phyloP scores from a whole-genome alignment of 495 filamentous ascomycete species.

The Penicillium turbatum region DNA sequence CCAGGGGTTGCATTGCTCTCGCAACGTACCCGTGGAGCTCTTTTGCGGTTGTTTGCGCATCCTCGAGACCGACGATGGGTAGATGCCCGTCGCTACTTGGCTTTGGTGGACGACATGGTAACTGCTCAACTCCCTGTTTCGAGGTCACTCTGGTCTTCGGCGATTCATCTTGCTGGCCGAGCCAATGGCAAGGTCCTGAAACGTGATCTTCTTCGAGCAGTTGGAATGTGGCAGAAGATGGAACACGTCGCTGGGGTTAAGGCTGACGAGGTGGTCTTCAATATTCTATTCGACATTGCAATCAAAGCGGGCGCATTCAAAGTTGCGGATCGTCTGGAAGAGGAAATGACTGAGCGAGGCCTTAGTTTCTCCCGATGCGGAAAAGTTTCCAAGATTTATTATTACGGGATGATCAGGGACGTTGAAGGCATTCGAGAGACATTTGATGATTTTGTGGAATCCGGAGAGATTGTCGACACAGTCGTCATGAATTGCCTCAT shows the following conservation, averaged over 20 bases:
- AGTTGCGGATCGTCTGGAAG: constrained; percentile 76
- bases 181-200: constrained; percentile 60
- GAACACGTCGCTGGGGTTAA: constrained; percentile 64
- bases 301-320: constrained; percentile 76
- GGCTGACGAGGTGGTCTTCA: constrained; percentile 73
- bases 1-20: constrained; percentile 66
- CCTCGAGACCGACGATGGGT: constrained; percentile 37
- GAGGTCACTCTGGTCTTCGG: constrained; percentile 70
- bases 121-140: constrained; percentile 58
- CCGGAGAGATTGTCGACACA: constrained; percentile 84
- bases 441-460: constrained; percentile 71
- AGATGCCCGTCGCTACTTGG: constrained; percentile 68
- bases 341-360: constrained; percentile 69
- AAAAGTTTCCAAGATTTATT: constrained; percentile 76
- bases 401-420: constrained; percentile 67
- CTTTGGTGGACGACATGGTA: constrained; percentile 79
- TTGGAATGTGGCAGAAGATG: constrained; percentile 86
- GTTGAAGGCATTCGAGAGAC: constrained; percentile 62
- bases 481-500: constrained; percentile 82
- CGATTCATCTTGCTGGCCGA: constrained; percentile 71
- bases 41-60: constrained; percentile 65
- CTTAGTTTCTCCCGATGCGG: constrained; percentile 67
- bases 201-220: constrained; percentile 63
- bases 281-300: constrained; percentile 85
- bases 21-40: constrained; percentile 50